These are phyloP conservation scores for Venturia effusa DNA, from an alignment of 2,329 filamentous ascomycete genomes.

Conservation along the genomic window DNA sequence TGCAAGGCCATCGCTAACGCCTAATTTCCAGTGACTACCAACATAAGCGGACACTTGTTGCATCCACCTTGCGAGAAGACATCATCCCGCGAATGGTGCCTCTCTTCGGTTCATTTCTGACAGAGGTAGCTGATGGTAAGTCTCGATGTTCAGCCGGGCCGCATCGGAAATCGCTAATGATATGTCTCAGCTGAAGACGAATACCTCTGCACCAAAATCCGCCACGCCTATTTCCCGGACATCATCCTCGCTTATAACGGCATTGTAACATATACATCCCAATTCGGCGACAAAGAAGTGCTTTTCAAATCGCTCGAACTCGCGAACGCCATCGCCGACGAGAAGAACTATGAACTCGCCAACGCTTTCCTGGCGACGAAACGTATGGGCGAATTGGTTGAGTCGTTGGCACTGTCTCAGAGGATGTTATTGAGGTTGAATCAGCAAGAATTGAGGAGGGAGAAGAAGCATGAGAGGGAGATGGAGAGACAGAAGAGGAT, in stretches of 20 bases:
- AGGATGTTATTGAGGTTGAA: not conserved
- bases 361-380: slow-evolving; percentile 51
- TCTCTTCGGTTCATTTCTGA: slow-evolving; percentile 24
- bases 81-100: slow-evolving; percentile 24
- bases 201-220: slow-evolving; percentile 33
- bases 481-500: not conserved
- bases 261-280: slow-evolving; percentile 69
- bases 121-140: slow-evolving; percentile 18
- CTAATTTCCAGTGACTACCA: not conserved
- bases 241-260: slow-evolving; percentile 73
- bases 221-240: slow-evolving; percentile 74
- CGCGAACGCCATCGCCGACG: slow-evolving; percentile 56
- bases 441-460: not conserved
- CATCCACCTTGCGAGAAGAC: slow-evolving; percentile 26
- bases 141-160: not conserved
- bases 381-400: slow-evolving; percentile 65
- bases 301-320: slow-evolving; percentile 82
- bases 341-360: slow-evolving; percentile 51
- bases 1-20: not conserved
- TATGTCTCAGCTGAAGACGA: not conserved
- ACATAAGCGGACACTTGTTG: not conserved
- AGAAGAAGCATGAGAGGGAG: slow-evolving; percentile 1
- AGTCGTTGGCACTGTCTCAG: slow-evolving; percentile 21
- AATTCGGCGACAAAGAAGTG: slow-evolving; percentile 61
- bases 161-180: not conserved